Percentiles rank a stretch among this genome's conserved stretches.
These are phyloP conservation scores for Peterozyma toletana DNA, from an alignment of 805 yeast genomes.

Conservation along the genomic window DNA sequence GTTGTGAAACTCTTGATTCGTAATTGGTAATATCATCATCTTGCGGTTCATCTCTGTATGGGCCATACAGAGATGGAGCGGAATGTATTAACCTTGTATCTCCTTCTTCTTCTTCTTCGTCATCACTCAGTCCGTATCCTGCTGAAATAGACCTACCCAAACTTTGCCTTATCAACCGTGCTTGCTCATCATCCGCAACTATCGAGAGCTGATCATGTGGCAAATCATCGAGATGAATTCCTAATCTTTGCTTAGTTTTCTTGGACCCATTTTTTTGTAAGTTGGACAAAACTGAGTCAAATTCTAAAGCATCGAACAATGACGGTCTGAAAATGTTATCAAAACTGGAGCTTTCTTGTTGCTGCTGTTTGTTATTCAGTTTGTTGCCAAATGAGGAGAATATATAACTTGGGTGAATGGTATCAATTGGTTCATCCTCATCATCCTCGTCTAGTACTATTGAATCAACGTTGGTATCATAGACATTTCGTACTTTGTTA, in stretches of 20 bases:
- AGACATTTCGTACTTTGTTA: conserved; percentile 19
- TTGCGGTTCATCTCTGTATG: not conserved
- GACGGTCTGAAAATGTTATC: conserved; percentile 6
- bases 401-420: not conserved
- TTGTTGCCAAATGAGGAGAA: not conserved
- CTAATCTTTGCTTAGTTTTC: not conserved
- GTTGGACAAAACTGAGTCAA: conserved; percentile 7
- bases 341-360: not conserved
- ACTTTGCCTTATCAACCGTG: conserved; percentile 1
- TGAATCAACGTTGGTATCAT: conserved; percentile 15
- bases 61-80: not conserved
- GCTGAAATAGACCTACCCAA: not conserved
- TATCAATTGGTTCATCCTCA: not conserved
- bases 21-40: not conserved
- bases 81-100: too few species aligned
- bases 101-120: not conserved
- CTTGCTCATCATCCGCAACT: conserved; percentile 1
- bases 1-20: conserved; percentile 1
- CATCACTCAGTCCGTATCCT: not conserved
- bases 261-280: conserved; percentile 5
- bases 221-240: not conserved
- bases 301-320: conserved; percentile 11
- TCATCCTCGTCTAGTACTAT: conserved; percentile 10
- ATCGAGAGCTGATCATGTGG: not conserved
- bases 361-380: not conserved